phyloP scores from a whole-genome alignment of 78 protist genomes.

The Dictyostelium intermedium region DNA sequence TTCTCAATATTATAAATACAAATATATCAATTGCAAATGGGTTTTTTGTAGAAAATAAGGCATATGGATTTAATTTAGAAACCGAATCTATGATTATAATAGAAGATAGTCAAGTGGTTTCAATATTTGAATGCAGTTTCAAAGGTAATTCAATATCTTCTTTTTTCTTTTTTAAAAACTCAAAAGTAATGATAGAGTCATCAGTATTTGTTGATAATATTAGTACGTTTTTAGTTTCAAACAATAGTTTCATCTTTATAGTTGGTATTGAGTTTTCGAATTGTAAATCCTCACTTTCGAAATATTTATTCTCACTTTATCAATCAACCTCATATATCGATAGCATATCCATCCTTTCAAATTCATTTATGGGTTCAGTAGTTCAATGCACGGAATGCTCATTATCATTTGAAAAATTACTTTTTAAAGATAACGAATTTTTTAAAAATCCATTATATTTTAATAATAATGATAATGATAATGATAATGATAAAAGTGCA shows the following conservation, averaged over 20 bases:
- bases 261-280: not conserved
- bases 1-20: not conserved
- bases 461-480: not conserved
- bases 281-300: not conserved
- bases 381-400: not conserved
- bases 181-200: not conserved
- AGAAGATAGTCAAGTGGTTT: not conserved
- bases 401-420: not conserved
- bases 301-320: not conserved
- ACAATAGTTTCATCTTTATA: not conserved
- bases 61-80: not conserved
- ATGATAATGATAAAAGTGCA: not conserved
- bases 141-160: not conserved
- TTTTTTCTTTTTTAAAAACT: not conserved
- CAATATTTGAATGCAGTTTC: not conserved
- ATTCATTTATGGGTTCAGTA: not conserved
- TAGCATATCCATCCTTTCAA: not conserved
- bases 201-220: not conserved
- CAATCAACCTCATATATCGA: not conserved
- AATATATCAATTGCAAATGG: not conserved
- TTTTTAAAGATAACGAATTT: not conserved
- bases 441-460: not conserved
- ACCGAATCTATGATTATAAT: not conserved
- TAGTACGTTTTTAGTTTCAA: not conserved
- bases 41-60: not conserved